Base-by-base conservation (phyloP, 1,284 basidiomycete genomes). In the Meira nashicola region DNA sequence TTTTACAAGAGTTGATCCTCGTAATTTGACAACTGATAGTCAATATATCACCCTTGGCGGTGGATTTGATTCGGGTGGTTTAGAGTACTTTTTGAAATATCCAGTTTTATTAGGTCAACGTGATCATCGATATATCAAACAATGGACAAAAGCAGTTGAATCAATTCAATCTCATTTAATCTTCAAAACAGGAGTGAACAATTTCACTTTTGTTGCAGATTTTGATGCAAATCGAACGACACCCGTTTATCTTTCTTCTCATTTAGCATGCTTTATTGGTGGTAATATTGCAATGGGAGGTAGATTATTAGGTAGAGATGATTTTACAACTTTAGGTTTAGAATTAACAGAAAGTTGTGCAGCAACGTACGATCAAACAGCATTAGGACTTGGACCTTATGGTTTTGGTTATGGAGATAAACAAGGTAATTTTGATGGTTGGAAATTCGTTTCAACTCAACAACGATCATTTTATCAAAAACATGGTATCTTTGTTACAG, bases 221-320 rank as follows among this genome's bases (percentile, higher is more conserved):
- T 58, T 23, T 60, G 44, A 41, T 69, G 47, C 64, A 73, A 6
- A 51, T 71, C 21, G 25, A 0, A 60, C 62, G n/a, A 67, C 68
- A 7, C 61, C 66, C 21, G 54, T 68, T 37, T 65, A 69, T 15
- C 38, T 67, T 19, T 66, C 60, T 49, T 65, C 64, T 2, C 73
- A 76, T 54, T 52, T 76, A 11, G 73, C 64, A 7, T 73, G 71
- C 55, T 75, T 73, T 53, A 62, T 60, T 0, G 67, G 66, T 5
- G 72, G 70, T 40, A 71, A 73, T 54, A 73, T 65, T 67, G 66
- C 70, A 21, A 47, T 72, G 11, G 73, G 70, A 1, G 67, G 67
- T 4, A 62, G 67, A 56, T 58, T 71, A 58, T 64, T 74, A 25
- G 25, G 57, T 15, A 2, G 37, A 2, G 23, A 54, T 4, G 46